Evolutionary conservation across 176 grass and related monocot species (phyloP).

Genomic region (Aegilops sharonensis): DNA sequence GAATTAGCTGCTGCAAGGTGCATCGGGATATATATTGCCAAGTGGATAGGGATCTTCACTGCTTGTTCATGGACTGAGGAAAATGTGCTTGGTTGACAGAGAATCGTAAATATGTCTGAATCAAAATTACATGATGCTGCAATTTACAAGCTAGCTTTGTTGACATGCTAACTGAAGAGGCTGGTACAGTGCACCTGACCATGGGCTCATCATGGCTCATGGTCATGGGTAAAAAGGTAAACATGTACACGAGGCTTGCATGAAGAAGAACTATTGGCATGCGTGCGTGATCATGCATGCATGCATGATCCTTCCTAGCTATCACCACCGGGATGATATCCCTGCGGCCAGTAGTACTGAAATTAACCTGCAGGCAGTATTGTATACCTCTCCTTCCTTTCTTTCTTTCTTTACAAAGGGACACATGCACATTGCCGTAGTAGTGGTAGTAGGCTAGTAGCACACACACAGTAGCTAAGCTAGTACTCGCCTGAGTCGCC

Average conservation of each 20-base stretch:
- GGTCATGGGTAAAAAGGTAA: conserved; percentile 32
- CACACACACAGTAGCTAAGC: neutral
- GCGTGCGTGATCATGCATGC: neutral
- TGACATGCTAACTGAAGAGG: neutral
- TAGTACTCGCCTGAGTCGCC: conserved; percentile 41
- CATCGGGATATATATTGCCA: neutral
- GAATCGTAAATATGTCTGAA: neutral
- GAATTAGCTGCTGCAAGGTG: neutral
- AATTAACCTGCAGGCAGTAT: conserved; percentile 13
- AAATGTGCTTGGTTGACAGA: neutral
- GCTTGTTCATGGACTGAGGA: neutral
- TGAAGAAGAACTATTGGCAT: neutral
- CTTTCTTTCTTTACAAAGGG: conserved; percentile 17
- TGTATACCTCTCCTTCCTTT: neutral
- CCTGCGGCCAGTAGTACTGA: conserved; percentile 8
- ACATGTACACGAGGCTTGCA: conserved; percentile 14
- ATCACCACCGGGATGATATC: neutral
- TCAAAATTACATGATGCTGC: conserved; percentile 26
- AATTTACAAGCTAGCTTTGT: conserved; percentile 12
- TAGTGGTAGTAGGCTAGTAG: neutral
- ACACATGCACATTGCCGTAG: conserved; percentile 11
- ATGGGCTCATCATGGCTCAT: neutral
- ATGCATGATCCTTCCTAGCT: neutral
- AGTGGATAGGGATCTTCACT: neutral
- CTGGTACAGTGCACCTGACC: conserved; percentile 19